A percentile compares a stretch with the other conserved stretches of the same genome.
Conservation (phyloP, 192 early-diverging fungal genomes). For the Piromyces finnis region DNA sequence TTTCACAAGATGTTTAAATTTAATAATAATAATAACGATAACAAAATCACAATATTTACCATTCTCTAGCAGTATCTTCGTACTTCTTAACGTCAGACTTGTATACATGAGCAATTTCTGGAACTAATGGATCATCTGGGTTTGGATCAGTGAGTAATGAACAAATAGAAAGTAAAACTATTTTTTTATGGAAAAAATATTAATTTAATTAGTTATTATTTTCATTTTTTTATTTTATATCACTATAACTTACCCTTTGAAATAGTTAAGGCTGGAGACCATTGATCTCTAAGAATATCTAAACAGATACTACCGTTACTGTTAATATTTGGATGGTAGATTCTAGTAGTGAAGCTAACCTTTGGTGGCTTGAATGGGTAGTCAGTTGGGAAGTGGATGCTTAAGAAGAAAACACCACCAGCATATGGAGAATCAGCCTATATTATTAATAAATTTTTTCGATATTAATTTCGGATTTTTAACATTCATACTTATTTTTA, state of each 20-base stretch:
- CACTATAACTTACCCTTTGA: conserved; percentile 75
- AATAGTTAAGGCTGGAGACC: conserved; percentile 96
- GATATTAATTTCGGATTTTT: no score
- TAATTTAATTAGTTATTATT: not conserved
- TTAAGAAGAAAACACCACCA: conserved; percentile 91
- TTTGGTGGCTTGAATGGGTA: conserved; percentile 98
- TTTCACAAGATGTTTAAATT: no score
- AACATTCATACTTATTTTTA: no score
- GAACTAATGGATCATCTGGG: conserved; percentile 91
- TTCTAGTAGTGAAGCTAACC: conserved; percentile 88
- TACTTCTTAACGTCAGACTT: conserved; percentile 51
- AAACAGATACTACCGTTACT: conserved; percentile 93
- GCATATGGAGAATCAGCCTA: conserved; percentile 81
- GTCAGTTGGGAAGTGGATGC: conserved; percentile 95
- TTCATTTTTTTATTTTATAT: no score
- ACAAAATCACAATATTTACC: not conserved
- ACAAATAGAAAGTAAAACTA: conserved; percentile 92
- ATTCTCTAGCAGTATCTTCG: not conserved
- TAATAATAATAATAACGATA: no score
- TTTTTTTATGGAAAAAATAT: not conserved
- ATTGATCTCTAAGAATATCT: conserved; percentile 96
- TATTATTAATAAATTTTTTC: no score
- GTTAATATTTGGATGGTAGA: conserved; percentile 99
- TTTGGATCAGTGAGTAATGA: conserved; percentile 97
- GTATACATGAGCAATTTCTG: conserved; percentile 94